These are phyloP conservation scores for Claviceps paspali DNA, from an alignment of 2,329 filamentous ascomycete species.

Conservation along the genomic window DNA sequence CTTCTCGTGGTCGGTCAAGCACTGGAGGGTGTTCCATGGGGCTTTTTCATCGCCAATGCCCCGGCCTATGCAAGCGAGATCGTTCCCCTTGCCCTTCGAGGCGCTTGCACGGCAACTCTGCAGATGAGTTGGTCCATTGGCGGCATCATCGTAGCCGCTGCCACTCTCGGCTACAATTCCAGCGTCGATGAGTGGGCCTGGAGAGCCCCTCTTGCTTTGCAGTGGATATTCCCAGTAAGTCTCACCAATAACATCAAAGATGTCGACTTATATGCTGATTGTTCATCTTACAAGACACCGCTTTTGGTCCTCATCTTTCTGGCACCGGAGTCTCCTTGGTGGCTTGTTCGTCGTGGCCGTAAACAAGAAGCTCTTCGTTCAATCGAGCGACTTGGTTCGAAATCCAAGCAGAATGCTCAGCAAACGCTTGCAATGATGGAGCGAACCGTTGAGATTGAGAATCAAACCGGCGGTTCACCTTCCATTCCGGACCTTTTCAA, in stretches of 20 bases:
- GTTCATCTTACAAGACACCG: too few relatives aligned
- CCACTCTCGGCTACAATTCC: conserved; percentile 36
- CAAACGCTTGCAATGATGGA: conserved; percentile 40
- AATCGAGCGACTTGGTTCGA: conserved; percentile 25
- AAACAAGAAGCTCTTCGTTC: conserved; percentile 26
- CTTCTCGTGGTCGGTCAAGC: conserved; percentile 35
- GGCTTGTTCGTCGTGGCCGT: conserved; percentile 34
- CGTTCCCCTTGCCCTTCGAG: conserved; percentile 39
- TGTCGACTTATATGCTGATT: too few relatives aligned
- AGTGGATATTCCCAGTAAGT: conserved; percentile 37
- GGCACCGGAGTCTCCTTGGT: conserved; percentile 37
- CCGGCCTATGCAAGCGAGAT: conserved; percentile 47
- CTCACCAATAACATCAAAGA: background rate
- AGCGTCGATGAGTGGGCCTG: conserved; percentile 12
- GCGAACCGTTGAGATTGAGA: conserved; percentile 38
- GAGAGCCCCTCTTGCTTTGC: conserved; percentile 36
- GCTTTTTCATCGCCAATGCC: conserved; percentile 47
- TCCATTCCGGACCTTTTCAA: conserved; percentile 35
- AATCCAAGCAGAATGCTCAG: conserved; percentile 7
- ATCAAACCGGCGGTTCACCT: conserved; percentile 21
- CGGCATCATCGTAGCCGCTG: conserved; percentile 39
- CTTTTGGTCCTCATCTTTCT: conserved; percentile 35
- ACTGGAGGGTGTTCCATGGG: conserved; percentile 45
- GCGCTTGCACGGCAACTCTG: conserved; percentile 40
- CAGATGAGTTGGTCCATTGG: conserved; percentile 53